Conservation (phyloP, 2,329 filamentous ascomycete genomes). For the Diaporthe australafricana region DNA sequence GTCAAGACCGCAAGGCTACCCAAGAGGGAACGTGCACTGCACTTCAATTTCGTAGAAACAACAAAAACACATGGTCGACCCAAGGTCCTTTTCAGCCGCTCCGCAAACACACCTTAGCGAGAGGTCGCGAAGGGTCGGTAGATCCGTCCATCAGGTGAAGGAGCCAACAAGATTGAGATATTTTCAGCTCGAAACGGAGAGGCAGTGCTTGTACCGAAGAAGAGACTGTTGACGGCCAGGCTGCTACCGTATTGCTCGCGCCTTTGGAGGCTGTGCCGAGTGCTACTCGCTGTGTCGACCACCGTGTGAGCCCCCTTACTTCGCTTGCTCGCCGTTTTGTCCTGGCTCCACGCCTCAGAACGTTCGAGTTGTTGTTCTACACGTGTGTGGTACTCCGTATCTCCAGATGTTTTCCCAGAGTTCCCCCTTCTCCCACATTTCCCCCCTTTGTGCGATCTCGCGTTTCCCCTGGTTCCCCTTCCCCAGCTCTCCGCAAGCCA, state of each 20-base stretch:
- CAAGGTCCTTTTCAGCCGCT: neutral
- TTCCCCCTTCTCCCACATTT: constrained; percentile 20
- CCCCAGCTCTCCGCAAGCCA: constrained; percentile 41
- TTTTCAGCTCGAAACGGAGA: constrained; percentile 22
- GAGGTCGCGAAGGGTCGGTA: constrained; percentile 12
- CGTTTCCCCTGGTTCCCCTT: constrained; percentile 35
- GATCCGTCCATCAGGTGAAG: constrained; percentile 13
- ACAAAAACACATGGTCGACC: neutral
- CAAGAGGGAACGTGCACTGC: neutral
- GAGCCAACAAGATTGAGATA: constrained; percentile 24
- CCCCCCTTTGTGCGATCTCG: constrained; percentile 8
- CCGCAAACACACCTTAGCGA: constrained; percentile 17
- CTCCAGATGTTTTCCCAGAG: constrained; percentile 18
- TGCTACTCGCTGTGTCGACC: neutral
- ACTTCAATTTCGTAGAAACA: neutral
- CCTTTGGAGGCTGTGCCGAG: neutral
- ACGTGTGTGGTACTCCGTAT: constrained; percentile 1
- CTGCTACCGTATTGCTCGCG: constrained; percentile 12
- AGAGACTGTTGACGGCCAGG: neutral
- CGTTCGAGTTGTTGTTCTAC: neutral
- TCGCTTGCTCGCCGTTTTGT: constrained; percentile 14
- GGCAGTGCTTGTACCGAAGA: constrained; percentile 2
- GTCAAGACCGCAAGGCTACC: neutral
- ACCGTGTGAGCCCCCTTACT: constrained; percentile 14
- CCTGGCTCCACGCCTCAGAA: neutral